These are phyloP conservation scores for Zygosaccharomyces pseudorouxii DNA, from an alignment of 805 yeast species.

Conservation along the genomic window DNA sequence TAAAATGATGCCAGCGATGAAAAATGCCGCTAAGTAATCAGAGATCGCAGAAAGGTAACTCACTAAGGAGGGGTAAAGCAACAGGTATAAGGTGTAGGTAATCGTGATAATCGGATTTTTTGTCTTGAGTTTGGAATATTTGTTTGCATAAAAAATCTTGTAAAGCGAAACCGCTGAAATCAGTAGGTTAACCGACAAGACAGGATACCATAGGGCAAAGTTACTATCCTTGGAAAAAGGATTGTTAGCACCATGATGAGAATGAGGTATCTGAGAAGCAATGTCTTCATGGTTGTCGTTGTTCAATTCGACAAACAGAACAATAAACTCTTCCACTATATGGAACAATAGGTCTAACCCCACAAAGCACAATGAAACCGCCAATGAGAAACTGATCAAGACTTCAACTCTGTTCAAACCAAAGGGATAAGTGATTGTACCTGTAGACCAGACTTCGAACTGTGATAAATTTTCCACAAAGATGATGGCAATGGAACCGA, in stretches of 20 bases:
- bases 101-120: conserved; percentile 34
- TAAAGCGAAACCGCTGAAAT: conserved; percentile 24
- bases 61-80: conserved; percentile 26
- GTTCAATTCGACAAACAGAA: conserved; percentile 33
- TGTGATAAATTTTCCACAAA: conserved; percentile 79
- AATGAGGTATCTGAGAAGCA: conserved; percentile 32
- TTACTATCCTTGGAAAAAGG: conserved; percentile 8
- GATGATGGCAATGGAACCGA: conserved; percentile 66
- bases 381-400: conserved; percentile 77
- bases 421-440: conserved; percentile 82
- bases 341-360: conserved; percentile 88
- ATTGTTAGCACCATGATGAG: conserved; percentile 25
- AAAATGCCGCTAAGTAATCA: conserved; percentile 29
- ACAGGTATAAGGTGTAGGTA: conserved; percentile 27
- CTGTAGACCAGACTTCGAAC: conserved; percentile 84
- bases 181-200: conserved; percentile 17
- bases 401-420: conserved; percentile 92
- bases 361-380: conserved; percentile 81
- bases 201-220: conserved; percentile 27
- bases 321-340: conserved; percentile 68
- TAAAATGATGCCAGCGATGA: conserved; percentile 29
- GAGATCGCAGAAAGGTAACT: conserved; percentile 20
- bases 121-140: conserved; percentile 30
- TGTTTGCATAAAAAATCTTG: conserved; percentile 28
- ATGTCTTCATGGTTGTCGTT: conserved; percentile 31